These are phyloP conservation scores for Tranzscheliella williamsii DNA, from an alignment of 1,284 basidiomycete species.

Conservation along the genomic window DNA sequence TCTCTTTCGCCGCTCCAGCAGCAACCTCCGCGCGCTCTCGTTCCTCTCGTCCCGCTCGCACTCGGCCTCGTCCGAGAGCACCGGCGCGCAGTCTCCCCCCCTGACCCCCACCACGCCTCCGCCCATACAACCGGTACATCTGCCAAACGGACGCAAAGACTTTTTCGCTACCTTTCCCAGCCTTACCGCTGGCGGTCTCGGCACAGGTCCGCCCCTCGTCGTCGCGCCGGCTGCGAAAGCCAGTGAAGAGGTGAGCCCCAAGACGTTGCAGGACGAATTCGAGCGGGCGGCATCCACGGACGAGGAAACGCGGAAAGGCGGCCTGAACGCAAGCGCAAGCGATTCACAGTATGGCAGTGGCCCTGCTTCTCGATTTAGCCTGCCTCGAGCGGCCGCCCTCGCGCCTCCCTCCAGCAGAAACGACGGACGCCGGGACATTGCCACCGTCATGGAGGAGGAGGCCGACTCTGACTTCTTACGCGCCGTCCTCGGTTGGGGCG, in stretches of 20 bases:
- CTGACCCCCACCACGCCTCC: slow-evolving; percentile 30
- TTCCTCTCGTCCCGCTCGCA: slow-evolving; percentile 23
- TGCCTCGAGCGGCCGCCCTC: too few species aligned
- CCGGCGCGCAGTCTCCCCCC: slow-evolving; percentile 28
- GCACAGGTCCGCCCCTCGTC: too few species aligned
- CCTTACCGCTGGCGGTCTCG: too few species aligned
- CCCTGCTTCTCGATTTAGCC: too few species aligned
- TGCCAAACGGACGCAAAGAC: slow-evolving; percentile 37
- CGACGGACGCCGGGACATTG: slow-evolving; percentile 6
- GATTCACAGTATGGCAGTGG: too few species aligned
- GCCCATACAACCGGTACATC: slow-evolving; percentile 19
- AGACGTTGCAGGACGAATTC: slow-evolving; percentile 7
- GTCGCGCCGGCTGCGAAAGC: too few species aligned
- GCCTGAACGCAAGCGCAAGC: too few species aligned
- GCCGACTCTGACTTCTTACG: slow-evolving; percentile 41
- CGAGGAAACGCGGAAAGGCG: too few species aligned
- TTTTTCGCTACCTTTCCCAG: slow-evolving; percentile 20
- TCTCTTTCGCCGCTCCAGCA: slow-evolving; percentile 25
- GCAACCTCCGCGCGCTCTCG: slow-evolving; percentile 11
- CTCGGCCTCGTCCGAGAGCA: slow-evolving; percentile 23
- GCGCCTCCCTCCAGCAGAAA: slow-evolving; percentile 1
- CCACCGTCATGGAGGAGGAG: slow-evolving; percentile 31
- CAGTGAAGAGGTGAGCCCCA: slow-evolving; percentile 7
- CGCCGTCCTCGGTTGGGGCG: slow-evolving; percentile 43
- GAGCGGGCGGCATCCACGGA: too few species aligned